Conservation (phyloP, 371 early-diverging fungal genomes). For the Syncephalastrum contaminatum region DNA sequence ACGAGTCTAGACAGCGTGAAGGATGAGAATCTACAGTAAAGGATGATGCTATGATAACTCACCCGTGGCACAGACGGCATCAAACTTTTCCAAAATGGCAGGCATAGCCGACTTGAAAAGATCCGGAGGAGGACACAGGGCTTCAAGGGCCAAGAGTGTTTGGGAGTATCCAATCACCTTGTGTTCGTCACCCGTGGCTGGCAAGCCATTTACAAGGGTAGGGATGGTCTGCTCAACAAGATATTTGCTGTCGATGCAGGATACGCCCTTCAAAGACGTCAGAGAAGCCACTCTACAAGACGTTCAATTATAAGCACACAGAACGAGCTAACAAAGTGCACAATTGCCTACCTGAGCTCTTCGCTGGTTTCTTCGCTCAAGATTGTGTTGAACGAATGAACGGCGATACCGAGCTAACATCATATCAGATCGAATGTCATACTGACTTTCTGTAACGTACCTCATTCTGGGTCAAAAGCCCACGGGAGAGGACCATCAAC, state of each 20-base stretch:
- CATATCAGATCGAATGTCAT: constrained; percentile 39
- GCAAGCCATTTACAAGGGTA: constrained; percentile 28
- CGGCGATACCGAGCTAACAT: constrained; percentile 44
- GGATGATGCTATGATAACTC: background rate
- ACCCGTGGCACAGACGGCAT: constrained; percentile 35
- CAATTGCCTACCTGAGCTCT: constrained; percentile 45
- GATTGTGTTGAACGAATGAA: constrained; percentile 59
- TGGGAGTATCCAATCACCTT: constrained; percentile 16
- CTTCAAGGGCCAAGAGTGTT: constrained; percentile 26
- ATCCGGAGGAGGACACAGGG: constrained; percentile 23
- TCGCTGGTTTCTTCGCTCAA: constrained; percentile 51
- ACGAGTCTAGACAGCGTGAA: background rate
- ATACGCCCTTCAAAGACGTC: constrained; percentile 25
- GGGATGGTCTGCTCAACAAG: constrained; percentile 36
- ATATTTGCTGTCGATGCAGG: constrained; percentile 22
- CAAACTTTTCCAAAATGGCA: constrained; percentile 32
- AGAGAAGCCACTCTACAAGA: constrained; percentile 20
- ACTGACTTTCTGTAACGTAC: constrained; percentile 51
- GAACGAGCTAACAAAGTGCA: background rate
- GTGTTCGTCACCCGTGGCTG: constrained; percentile 16
- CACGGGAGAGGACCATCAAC: constrained; percentile 58
- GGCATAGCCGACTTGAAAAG: constrained; percentile 29
- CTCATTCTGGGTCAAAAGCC: constrained; percentile 62
- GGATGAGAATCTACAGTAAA: background rate
- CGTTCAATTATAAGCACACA: background rate